A percentile compares a stretch with the other conserved stretches of the same genome.
phyloP scores from a whole-genome alignment of 768 basidiomycete genomes.

The Rhizopogon salebrosus region DNA sequence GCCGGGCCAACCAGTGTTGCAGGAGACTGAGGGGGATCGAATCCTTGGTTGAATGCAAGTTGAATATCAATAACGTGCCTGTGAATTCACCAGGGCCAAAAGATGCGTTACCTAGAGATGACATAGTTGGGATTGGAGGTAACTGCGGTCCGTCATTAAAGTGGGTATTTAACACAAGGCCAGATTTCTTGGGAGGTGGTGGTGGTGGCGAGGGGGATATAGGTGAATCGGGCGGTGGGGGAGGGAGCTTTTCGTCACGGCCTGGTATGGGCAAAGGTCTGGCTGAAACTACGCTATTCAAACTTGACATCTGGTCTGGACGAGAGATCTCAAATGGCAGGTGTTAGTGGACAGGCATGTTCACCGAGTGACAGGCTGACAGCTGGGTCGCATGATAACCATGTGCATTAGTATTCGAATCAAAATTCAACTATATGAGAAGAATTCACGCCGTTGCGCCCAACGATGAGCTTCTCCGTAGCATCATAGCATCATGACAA shows the following conservation, averaged over 20 bases:
- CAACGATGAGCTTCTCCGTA: no score
- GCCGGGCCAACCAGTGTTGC: constrained; percentile 12
- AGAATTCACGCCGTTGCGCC: no score
- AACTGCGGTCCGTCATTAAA: constrained; percentile 3
- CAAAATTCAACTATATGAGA: no score
- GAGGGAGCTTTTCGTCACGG: constrained; percentile 26
- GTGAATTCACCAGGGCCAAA: constrained; percentile 1
- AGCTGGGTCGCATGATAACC: background rate
- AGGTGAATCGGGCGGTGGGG: constrained; percentile 4
- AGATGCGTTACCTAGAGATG: constrained; percentile 20
- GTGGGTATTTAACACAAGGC: constrained; percentile 2
- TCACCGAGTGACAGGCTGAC: no score
- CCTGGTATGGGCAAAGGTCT: constrained; percentile 26
- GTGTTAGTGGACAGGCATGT: background rate
- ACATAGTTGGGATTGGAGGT: constrained; percentile 10
- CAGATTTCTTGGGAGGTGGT: constrained; percentile 18
- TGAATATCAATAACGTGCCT: constrained; percentile 12
- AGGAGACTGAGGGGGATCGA: constrained; percentile 19
- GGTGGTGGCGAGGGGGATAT: constrained; percentile 8
- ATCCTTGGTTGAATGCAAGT: constrained; percentile 15
- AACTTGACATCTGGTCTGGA: background rate
- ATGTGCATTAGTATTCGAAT: no score
- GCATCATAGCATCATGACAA: no score
- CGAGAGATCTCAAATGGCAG: background rate
- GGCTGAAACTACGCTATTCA: background rate